Evolutionary conservation across 148 eudicot species (phyloP), one percentile per base, ranked within the genome.

Genomic region (Silene latifolia): DNA sequence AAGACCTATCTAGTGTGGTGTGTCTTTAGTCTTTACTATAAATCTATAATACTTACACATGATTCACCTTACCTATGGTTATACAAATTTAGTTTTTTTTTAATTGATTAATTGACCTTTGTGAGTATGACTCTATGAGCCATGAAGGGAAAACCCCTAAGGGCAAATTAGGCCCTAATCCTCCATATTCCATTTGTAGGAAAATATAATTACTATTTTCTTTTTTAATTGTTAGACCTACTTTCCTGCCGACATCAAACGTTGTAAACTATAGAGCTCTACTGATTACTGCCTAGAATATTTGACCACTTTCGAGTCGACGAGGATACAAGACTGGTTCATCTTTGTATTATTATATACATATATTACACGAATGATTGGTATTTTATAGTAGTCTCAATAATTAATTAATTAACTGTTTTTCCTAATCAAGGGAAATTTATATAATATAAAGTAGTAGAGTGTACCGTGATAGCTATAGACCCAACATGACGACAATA

Each of bases 221-320:
- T 2, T 48, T 48, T 51, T 2, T 0, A 51, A 51, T 58, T 58
- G 27, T 60, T 20, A 60, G 4, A 21, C 35, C 24, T 13, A 21
- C 39, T 32, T 76, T 62, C 25, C 27, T 27, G 74, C 35, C 61
- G 63, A 51, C 80, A 51, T 51, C 0, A 6, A 48, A 67, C 72
- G 67, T 12, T 46, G 67, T 14, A 20, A 7, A 10, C 6, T 8
- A 65, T 51, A 1, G 56, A 32, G 69, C 71, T 53, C 25, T 53
- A 48, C 61, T 23, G 65, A 46, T 72, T 78, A 19, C 8, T 44
- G 58, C 66, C 19, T 65, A 54, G 27, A 25, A 67, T 46, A 67
- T 71, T 77, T 77, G 71, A 72, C 83, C 77, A 72, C 47, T 68
- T 81, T 81, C 77, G 77, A 77, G 80, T 76, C 83, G 76, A 72